These are phyloP conservation scores for Populus euphratica DNA, from an alignment of 345 rosid genomes.

Conservation along the genomic window DNA sequence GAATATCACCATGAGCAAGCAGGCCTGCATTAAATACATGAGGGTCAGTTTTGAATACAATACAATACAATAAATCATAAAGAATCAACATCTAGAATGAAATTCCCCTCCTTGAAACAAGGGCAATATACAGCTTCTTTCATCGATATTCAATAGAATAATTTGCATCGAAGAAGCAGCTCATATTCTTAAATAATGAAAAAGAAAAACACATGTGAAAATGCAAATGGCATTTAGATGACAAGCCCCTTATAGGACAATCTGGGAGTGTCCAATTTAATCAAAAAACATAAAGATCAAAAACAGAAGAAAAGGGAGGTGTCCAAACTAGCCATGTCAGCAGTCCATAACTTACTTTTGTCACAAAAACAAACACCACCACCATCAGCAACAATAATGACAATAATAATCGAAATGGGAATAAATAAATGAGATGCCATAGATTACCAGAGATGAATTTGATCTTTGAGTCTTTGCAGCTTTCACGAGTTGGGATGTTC, in stretches of 20 bases:
- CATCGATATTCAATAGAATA: background rate
- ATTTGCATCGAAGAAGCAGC: background rate
- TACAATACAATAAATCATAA: background rate
- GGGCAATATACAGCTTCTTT: background rate
- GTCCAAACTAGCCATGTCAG: background rate
- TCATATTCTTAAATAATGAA: background rate
- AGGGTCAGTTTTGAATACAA: background rate
- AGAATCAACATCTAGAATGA: background rate
- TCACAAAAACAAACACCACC: background rate
- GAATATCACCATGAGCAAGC: conserved; percentile 88
- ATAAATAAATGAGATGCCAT: background rate
- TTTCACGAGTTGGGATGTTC: conserved; percentile 65
- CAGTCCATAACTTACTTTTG: background rate
- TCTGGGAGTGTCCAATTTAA: background rate
- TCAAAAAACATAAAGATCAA: background rate
- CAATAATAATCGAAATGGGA: background rate
- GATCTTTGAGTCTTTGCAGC: conserved; percentile 84
- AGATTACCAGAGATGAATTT: conserved; percentile 81
- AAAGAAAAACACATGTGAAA: background rate
- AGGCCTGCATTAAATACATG: conserved; percentile 47
- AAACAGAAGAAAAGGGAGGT: background rate
- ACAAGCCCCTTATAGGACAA: background rate
- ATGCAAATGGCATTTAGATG: background rate
- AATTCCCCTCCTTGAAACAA: background rate
- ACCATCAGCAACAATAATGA: background rate